Percentiles rank a stretch among this genome's conserved stretches.
Evolutionary conservation across 768 basidiomycete species (phyloP).

Genomic region (Crepidotus variabilis): DNA sequence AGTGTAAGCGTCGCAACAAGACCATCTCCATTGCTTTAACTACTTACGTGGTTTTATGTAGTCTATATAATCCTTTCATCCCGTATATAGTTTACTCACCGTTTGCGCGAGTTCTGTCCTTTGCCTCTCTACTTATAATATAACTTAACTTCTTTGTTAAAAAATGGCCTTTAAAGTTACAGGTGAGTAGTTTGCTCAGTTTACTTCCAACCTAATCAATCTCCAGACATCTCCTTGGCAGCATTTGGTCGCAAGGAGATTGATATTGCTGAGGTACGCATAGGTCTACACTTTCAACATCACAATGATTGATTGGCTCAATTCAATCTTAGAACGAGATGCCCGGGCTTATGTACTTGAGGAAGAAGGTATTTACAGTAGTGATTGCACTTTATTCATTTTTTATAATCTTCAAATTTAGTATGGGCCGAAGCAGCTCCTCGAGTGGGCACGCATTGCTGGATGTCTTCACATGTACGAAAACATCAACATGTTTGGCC

Average conservation of each 20-base stretch:
- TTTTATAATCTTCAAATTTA: slow-evolving; percentile 30
- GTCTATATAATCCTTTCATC: too few relatives aligned
- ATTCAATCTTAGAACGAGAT: slow-evolving; percentile 67
- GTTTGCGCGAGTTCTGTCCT: too few relatives aligned
- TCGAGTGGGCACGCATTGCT: slow-evolving; percentile 93
- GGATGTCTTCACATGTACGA: slow-evolving; percentile 96
- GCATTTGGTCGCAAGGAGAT: slow-evolving; percentile 99
- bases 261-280: slow-evolving; percentile 89
- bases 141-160: slow-evolving; percentile 17
- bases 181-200: slow-evolving; percentile 45
- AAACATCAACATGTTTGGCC: slow-evolving; percentile 3
- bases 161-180: slow-evolving; percentile 90
- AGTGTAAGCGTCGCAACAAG: too few relatives aligned
- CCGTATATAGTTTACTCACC: slow-evolving; percentile 32
- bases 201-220: slow-evolving; percentile 8
- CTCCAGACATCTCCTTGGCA: slow-evolving; percentile 87
- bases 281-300: slow-evolving; percentile 10
- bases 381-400: slow-evolving; percentile 10
- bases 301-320: slow-evolving; percentile 13
- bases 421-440: slow-evolving; percentile 81
- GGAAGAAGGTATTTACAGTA: slow-evolving; percentile 66
- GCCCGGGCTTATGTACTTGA: slow-evolving; percentile 94
- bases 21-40: too few relatives aligned
- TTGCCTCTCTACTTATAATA: slow-evolving; percentile 15
- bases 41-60: too few relatives aligned